A percentile compares a stretch with the other conserved stretches of the same genome.
phyloP scores from a whole-genome alignment of 176 grass and related monocot species.

The Carex kokanica region DNA sequence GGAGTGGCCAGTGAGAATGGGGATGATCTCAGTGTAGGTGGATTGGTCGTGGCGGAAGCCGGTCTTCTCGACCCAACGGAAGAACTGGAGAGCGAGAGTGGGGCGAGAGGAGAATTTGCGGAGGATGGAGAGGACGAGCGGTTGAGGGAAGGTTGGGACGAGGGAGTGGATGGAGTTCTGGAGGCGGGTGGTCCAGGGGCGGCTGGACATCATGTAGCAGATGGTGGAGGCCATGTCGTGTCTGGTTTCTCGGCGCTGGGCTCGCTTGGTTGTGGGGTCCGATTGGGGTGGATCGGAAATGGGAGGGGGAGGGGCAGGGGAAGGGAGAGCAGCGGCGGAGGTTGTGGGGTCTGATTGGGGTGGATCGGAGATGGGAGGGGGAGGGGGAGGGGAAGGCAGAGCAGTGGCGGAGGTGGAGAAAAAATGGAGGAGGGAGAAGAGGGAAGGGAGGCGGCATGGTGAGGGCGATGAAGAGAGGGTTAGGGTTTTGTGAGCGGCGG shows the following conservation, averaged over 20 bases:
- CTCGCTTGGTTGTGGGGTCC: not conserved
- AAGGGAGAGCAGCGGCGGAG: not conserved
- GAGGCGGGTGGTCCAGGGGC: slow-evolving; percentile 86
- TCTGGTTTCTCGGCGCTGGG: not conserved
- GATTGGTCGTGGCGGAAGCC: slow-evolving; percentile 58
- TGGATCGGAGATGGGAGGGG: not conserved
- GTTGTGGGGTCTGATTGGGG: not conserved
- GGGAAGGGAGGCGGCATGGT: slow-evolving; percentile 43
- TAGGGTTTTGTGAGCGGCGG: slow-evolving; percentile 43
- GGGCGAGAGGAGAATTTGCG: slow-evolving; percentile 37
- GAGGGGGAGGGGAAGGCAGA: no score
- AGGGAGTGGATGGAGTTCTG: slow-evolving; percentile 84
- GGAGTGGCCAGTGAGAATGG: slow-evolving; percentile 44
- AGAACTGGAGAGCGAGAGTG: slow-evolving; percentile 70
- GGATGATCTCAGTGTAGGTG: slow-evolving; percentile 59
- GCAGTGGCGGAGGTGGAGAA: slow-evolving; percentile 2
- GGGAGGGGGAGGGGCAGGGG: no score
- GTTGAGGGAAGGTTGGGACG: slow-evolving; percentile 36
- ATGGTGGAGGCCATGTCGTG: slow-evolving; percentile 48
- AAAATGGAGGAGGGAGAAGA: slow-evolving; percentile 14
- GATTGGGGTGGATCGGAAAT: not conserved
- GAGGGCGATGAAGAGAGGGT: not conserved
- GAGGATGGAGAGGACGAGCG: slow-evolving; percentile 64
- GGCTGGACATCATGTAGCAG: slow-evolving; percentile 73
- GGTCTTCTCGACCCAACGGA: slow-evolving; percentile 78